Base-by-base conservation (phyloP, 2,329 filamentous ascomycete species). In the Hortaea werneckii region DNA sequence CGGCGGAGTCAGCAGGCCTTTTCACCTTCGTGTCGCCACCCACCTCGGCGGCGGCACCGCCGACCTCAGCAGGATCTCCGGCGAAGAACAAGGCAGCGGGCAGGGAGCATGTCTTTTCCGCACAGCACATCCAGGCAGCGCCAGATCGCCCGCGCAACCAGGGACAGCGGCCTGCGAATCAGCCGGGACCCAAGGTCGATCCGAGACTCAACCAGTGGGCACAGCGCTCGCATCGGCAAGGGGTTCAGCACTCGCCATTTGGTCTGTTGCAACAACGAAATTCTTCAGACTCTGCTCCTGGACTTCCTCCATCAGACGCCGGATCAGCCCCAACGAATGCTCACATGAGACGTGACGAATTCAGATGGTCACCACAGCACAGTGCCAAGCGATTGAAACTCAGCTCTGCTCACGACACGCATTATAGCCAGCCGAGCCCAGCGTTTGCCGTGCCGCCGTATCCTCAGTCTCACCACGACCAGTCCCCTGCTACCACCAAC, bases 401-500 rank as follows among this genome's bases (percentile, higher is more conserved):
- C 34, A 65, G 58, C 41, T 54, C 61, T 11, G 46, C 20, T 11
- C 48, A 48, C 30, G 51, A 50, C 32, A 43, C 53, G 27, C 37
- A 44, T 6, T 38, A 43, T 10, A 37, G 43, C 6, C 54, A 52
- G 12, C 49, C 49, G 7, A 54, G 48, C 32, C 57, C 60, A 3
- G 30, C 52, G 4, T 58, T 59, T 44, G 55, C 58, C n/a, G 42
- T 57, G 5, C 54, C 54, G 12, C 59, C 55, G 13, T 55, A 57
- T 29, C 55, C 58, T 1, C 41, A 46, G 6, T 53, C 35, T 11
- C 26, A 41, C 3, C 40, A 65, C 26, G 55, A 66, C 34, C 60
- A 58, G 38, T 69, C 68, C 30, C 67, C 68, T n/a, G 58, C 60
- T 29, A 59, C 58, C 7, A 55, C 50, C 10, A 47, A 54, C 29